These are phyloP conservation scores for Xylariaceae sp. DNA, from an alignment of 2,329 filamentous ascomycete genomes.

Conservation along the genomic window DNA sequence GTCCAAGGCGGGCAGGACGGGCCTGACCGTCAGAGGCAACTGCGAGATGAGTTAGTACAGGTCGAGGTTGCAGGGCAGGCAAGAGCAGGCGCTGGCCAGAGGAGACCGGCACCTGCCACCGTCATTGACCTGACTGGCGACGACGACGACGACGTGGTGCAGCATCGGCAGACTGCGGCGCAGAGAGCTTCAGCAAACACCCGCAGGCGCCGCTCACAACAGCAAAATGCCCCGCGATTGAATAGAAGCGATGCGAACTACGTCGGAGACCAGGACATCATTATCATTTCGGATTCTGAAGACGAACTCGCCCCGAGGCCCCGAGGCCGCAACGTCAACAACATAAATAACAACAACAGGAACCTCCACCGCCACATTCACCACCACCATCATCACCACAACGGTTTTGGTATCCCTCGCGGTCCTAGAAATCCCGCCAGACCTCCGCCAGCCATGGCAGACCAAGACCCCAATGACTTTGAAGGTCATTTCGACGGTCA, in stretches of 20 bases:
- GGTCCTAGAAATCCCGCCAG: conserved; percentile 9
- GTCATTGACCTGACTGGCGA: conserved; percentile 31
- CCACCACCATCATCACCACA: conserved; percentile 6
- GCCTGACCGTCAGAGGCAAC: background rate
- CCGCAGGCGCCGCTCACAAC: conserved; percentile 23
- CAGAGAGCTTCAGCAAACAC: conserved; percentile 17
- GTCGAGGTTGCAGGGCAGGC: conserved; percentile 19
- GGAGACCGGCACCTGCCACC: conserved; percentile 15
- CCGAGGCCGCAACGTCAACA: conserved; percentile 6
- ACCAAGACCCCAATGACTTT: background rate
- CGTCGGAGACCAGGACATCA: conserved; percentile 17
- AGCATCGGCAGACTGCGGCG: conserved; percentile 5
- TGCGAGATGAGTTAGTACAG: conserved; percentile 25
- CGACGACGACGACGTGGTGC: conserved; percentile 13
- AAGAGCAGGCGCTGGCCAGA: conserved; percentile 6
- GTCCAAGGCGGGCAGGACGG: background rate
- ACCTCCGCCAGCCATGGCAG: conserved; percentile 1
- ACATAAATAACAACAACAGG: background rate
- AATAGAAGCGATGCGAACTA: conserved; percentile 31
- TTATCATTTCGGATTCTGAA: conserved; percentile 29
- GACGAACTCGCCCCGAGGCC: conserved; percentile 21
- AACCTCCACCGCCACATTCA: conserved; percentile 2
- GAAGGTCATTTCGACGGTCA: background rate
- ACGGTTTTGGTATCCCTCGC: conserved; percentile 2
- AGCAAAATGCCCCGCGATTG: conserved; percentile 23